Evolutionary conservation across 1,284 basidiomycete species (phyloP), one percentile per base, ranked within the genome.

Genomic region (Naganishia liquefaciens): DNA sequence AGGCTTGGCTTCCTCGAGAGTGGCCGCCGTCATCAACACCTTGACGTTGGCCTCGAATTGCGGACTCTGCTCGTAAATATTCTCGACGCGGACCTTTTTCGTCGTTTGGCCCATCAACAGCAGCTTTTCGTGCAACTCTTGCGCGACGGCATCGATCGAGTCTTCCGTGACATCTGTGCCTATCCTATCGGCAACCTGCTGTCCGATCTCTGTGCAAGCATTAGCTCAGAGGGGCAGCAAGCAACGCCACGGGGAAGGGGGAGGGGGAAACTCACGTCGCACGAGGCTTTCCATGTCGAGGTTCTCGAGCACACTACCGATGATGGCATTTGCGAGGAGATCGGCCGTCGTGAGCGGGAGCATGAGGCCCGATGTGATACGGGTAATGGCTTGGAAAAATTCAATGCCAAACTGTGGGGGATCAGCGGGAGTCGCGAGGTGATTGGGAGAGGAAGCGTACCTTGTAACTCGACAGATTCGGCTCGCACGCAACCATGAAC

Each of bases 401-500:
- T 98, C 95, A 65, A 90, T 93, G 1, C 92, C 91, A 78, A 88
- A 90, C 89, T 92, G 71, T 57, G 10, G 25, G 52, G 64, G 57
- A 46, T 76, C 64, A 79, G 74, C 62, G 60, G 37, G 9, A 68
- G 67, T 68, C 33, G 27, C n/a, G 58, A 7, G n/a, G n/a, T 62
- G 1, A 28, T 13, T 13, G 15, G 3, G 27, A 15, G 23, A 23
- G 25, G 47, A 21, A 21, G 33, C 88, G 76, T 73, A 92, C 91
- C 63, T 87, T 88, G 76, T 95, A 95, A 57, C 92, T 91, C 68
- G 92, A 95, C 64, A 98, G 82, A 2, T 94, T 95, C 61, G 96
- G 95, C 79, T 99, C 95, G 80, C 95, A 99, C 33, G 96, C 95
- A 21, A 99, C 94, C 77, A 96, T 93, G 81, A 96, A 95, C 91